Percentiles rank a stretch among this genome's conserved stretches.
phyloP scores from a whole-genome alignment of 164 flowering plant species.

The Sextonia rubra region DNA sequence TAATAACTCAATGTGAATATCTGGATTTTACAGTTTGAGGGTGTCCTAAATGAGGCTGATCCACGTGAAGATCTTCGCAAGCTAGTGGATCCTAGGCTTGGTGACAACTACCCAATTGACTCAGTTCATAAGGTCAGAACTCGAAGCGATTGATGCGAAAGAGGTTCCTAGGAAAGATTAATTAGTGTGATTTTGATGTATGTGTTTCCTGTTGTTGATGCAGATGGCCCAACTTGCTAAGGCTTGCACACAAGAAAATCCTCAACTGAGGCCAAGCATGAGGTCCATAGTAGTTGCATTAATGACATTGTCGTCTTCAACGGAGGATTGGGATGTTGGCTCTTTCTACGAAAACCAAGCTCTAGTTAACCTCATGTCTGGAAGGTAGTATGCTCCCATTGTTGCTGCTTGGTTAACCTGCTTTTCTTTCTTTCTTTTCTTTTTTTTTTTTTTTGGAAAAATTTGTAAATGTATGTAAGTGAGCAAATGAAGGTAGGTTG shows the following conservation, averaged over 20 bases:
- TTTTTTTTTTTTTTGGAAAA: not conserved
- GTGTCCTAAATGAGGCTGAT: conserved; percentile 47
- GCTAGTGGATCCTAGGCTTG: conserved; percentile 69
- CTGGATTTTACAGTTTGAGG: conserved; percentile 62
- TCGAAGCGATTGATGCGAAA: not conserved
- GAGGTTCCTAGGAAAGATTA: not conserved
- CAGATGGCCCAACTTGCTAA: conserved; percentile 75
- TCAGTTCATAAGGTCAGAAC: conserved; percentile 56
- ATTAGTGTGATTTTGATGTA: not conserved
- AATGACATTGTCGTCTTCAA: conserved; percentile 71
- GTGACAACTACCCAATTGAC: conserved; percentile 62
- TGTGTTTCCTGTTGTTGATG: conserved; percentile 12
- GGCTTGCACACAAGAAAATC: conserved; percentile 77
- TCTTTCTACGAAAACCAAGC: conserved; percentile 70
- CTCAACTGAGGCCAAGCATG: conserved; percentile 83
- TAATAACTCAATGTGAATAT: not conserved
- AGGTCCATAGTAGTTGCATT: conserved; percentile 78
- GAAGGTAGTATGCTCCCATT: conserved; percentile 40
- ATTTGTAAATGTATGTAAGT: not conserved
- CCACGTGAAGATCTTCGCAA: conserved; percentile 42
- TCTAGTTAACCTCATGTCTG: conserved; percentile 64
- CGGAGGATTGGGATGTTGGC: conserved; percentile 76
- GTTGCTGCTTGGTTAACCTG: not conserved
- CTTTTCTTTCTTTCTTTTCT: no score
- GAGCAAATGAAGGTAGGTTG: not conserved